Evolutionary conservation across 176 grass and related monocot genomes (phyloP).

Genomic region (Zea luxurians): DNA sequence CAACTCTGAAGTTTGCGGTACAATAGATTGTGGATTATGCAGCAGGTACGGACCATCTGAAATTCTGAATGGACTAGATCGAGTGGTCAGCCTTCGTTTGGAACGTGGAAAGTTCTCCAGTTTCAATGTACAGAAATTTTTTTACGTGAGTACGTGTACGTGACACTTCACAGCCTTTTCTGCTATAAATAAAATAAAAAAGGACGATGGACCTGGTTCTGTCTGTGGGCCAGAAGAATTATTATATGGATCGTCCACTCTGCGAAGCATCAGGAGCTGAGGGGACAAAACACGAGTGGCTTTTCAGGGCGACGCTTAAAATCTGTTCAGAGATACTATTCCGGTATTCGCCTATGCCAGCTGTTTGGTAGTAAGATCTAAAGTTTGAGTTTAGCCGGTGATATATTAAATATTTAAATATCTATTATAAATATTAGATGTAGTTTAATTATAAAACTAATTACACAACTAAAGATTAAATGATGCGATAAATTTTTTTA

Average conservation of each 20-base stretch:
- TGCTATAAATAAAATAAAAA: background rate
- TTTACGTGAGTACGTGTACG: background rate
- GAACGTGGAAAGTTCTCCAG: too few relatives aligned
- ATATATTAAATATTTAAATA: too few relatives aligned
- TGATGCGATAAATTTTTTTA: too few relatives aligned
- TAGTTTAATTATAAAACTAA: too few relatives aligned
- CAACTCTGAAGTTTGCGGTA: background rate
- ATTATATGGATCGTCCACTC: background rate
- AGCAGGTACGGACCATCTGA: background rate
- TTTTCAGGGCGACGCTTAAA: background rate
- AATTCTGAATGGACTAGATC: background rate
- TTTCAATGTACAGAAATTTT: background rate
- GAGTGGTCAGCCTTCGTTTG: background rate
- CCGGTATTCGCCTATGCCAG: slow-evolving; percentile 9
- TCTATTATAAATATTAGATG: too few relatives aligned
- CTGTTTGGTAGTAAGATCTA: too few relatives aligned
- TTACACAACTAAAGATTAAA: too few relatives aligned
- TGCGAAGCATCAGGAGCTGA: background rate
- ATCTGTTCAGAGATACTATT: slow-evolving; percentile 11
- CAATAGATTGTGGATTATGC: background rate
- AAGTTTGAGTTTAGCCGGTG: too few relatives aligned
- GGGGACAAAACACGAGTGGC: slow-evolving; percentile 16
- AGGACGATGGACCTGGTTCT: background rate
- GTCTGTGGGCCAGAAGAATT: background rate
- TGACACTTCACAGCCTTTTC: background rate